These are phyloP conservation scores for Xylaria curta DNA, from an alignment of 495 filamentous ascomycete genomes.

Conservation along the genomic window DNA sequence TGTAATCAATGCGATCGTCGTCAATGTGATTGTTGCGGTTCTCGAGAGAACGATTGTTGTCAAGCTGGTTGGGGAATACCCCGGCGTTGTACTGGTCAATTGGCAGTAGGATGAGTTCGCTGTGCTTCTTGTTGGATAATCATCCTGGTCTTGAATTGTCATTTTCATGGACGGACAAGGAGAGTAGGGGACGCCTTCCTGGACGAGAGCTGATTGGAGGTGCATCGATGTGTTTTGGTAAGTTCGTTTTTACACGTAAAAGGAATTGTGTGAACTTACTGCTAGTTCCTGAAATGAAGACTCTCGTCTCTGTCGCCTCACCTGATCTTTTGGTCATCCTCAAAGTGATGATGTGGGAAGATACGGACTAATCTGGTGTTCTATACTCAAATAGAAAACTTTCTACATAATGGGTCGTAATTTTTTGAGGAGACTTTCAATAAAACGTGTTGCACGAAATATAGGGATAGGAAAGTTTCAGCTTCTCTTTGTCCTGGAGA, in stretches of 20 bases:
- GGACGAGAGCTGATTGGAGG: neutral
- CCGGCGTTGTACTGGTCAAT: neutral
- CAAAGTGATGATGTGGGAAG: neutral
- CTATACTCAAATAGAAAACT: neutral
- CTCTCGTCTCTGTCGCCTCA: neutral
- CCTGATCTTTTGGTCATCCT: neutral
- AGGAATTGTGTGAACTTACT: constrained; percentile 2
- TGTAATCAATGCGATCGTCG: constrained; percentile 9
- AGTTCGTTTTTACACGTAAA: neutral
- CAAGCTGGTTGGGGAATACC: neutral
- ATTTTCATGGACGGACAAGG: neutral
- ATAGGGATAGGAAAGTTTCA: neutral
- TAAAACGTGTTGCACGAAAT: neutral
- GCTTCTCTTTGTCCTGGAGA: constrained; percentile 7
- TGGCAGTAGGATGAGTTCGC: constrained; percentile 15
- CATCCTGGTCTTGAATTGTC: neutral
- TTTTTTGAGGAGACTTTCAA: neutral
- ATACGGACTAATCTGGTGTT: neutral
- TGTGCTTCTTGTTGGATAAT: constrained; percentile 9
- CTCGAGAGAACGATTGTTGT: constrained; percentile 12
- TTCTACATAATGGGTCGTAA: neutral
- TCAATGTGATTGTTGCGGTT: constrained; percentile 18
- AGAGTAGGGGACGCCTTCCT: neutral
- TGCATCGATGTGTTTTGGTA: neutral
- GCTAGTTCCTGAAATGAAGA: neutral